Percentiles rank a stretch among this genome's conserved stretches.
Evolutionary conservation across 2,329 filamentous ascomycete genomes (phyloP).

Genomic region (Xylariaceae sp.): DNA sequence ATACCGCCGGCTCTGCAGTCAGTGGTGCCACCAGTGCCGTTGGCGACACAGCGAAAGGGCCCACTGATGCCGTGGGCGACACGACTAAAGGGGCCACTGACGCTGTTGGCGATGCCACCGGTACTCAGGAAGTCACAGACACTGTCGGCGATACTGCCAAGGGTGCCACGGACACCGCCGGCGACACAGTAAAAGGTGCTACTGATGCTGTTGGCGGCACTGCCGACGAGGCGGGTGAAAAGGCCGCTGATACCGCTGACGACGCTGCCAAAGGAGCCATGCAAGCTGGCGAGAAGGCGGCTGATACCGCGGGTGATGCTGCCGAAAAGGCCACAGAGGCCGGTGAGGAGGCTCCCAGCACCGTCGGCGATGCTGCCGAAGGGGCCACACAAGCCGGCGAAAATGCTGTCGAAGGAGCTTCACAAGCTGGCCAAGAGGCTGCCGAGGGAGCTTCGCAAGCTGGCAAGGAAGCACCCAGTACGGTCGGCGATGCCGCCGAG

Average conservation of each 20-base stretch:
- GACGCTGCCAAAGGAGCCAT: constrained; percentile 14
- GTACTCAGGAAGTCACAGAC: constrained; percentile 19
- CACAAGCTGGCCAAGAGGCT: constrained; percentile 20
- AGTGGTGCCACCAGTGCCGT: constrained; percentile 21
- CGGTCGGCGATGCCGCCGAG: constrained; percentile 16
- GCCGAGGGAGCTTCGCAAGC: constrained; percentile 17
- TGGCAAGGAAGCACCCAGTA: constrained; percentile 11
- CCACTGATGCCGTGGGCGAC: constrained; percentile 20
- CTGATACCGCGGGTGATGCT: constrained; percentile 19
- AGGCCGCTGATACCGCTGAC: constrained; percentile 19
- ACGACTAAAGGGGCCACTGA: constrained; percentile 22
- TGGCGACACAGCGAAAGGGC: constrained; percentile 20
- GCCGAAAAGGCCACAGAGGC: constrained; percentile 20
- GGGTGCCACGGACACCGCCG: constrained; percentile 16
- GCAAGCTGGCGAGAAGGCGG: constrained; percentile 18
- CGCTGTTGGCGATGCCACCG: constrained; percentile 21
- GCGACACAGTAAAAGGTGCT: constrained; percentile 11
- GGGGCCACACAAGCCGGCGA: constrained; percentile 21
- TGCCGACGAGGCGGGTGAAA: constrained; percentile 21
- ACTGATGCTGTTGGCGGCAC: constrained; percentile 13
- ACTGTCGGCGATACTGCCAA: constrained; percentile 21
- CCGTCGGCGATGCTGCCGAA: constrained; percentile 17
- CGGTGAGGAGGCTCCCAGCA: constrained; percentile 20
- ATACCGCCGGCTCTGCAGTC: constrained; percentile 18
- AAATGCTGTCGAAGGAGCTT: constrained; percentile 19